Evolutionary conservation across 345 rosid species (phyloP).

Genomic region (Orychophragmus violaceus): DNA sequence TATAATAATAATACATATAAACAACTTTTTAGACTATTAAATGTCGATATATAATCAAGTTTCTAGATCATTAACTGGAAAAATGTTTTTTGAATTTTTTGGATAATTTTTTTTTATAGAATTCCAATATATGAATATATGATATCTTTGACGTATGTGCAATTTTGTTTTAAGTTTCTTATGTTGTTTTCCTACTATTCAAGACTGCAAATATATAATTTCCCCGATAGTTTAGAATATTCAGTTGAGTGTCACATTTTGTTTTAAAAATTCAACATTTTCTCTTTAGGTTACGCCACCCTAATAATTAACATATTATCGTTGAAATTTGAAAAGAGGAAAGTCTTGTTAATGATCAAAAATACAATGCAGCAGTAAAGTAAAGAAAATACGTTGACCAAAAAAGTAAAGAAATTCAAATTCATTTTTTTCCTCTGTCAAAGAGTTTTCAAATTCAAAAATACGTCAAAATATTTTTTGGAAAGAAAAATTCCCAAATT

Average conservation of each 20-base stretch:
- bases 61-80: too few relatives aligned
- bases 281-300: neutral
- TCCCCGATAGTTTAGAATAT: neutral
- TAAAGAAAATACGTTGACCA: too few relatives aligned
- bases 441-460: neutral
- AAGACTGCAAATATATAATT: neutral
- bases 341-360: conserved; percentile 2
- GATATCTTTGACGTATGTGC: neutral
- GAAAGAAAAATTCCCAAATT: neutral
- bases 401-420: too few relatives aligned
- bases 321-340: conserved; percentile 7
- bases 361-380: neutral
- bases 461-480: neutral
- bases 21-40: too few relatives aligned
- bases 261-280: neutral
- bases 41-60: neutral
- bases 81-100: neutral
- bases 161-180: too few relatives aligned
- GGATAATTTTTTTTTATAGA: neutral
- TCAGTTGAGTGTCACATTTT: neutral
- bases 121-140: neutral
- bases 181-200: too few relatives aligned
- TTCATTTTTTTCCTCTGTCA: neutral
- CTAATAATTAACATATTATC: neutral
- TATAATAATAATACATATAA: too few relatives aligned